Evolutionary conservation across 2,329 filamentous ascomycete species (phyloP), one percentile per base, ranked within the genome.

Genomic region (Nemania sp.): DNA sequence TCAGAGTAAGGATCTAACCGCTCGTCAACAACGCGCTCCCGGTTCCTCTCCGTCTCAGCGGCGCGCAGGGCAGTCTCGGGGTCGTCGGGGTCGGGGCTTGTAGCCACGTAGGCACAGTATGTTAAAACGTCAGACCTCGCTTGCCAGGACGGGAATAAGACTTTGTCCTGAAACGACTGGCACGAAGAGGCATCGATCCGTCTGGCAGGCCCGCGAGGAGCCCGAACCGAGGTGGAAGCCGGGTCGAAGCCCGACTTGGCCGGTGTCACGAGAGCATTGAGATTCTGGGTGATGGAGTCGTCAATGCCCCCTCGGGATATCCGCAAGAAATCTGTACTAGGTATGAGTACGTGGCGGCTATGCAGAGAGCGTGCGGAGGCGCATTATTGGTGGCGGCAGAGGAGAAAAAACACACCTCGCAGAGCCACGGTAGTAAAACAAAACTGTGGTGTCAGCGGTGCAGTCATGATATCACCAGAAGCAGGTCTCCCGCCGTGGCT

Each of bases 61-160:
- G 91, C 81, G 49, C 89, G 78, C 15, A 89, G 65, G 0, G 89
- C 75, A 22, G 84, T 79, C 52, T 93, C 89, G 1, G 92, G 92
- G 64, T 97, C 92, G 55, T 93, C 82, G 0, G 91, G 91, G 65
- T 97, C 91, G 0, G 91, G 89, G 55, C 86, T 89, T 9, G 90
- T 91, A 3, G 93, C 93, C 0, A 99, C 91, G 30, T 87, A 81
- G 2, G 90, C 86, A 73, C 94, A 99, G 72, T 97, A 99, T 62
- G 86, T 89, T 49, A 97, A 76, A 1, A 97, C 88, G 66, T 95
- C 87, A 14, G 87, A 86, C 31, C 94, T 83, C 3, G 82, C 80
- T 64, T 93, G 86, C 94, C 94, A 99, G 22, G 89, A 88, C 0
- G 91, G 90, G 64, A 97, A 96, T 2, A 99, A 75, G 1, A 95